phyloP scores from a whole-genome alignment of 371 early-diverging fungal genomes.

The Haplosporangium sp. region DNA sequence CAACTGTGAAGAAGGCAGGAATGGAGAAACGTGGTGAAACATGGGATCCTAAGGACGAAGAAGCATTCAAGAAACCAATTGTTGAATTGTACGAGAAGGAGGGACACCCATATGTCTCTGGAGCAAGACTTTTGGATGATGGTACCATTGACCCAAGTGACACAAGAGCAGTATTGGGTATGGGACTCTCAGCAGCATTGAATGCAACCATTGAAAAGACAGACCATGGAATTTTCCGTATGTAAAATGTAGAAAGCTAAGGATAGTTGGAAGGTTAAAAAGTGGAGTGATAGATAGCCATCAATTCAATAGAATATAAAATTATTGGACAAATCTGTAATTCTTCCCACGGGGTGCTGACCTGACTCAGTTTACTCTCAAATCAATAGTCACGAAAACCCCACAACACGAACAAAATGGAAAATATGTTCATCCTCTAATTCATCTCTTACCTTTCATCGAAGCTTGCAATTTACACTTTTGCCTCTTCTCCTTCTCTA shows the following conservation, averaged over 20 bases:
- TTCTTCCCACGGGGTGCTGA: slow-evolving; percentile 10
- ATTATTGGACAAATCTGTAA: background rate
- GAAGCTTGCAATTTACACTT: background rate
- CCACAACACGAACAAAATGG: no score
- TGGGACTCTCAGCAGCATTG: slow-evolving; percentile 87
- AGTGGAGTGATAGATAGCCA: background rate
- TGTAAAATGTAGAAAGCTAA: slow-evolving; percentile 72
- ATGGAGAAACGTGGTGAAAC: slow-evolving; percentile 84
- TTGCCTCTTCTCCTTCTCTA: background rate
- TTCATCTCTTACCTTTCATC: background rate
- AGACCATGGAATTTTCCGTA: slow-evolving; percentile 95
- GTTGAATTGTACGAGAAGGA: slow-evolving; percentile 91
- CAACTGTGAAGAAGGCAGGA: slow-evolving; percentile 90
- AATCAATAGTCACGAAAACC: background rate
- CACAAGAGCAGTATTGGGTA: slow-evolving; percentile 89
- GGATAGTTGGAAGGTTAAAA: background rate
- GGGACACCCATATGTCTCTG: slow-evolving; percentile 95
- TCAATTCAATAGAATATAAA: background rate
- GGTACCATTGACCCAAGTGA: slow-evolving; percentile 95
- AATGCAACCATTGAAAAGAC: slow-evolving; percentile 86
- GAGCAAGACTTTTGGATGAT: slow-evolving; percentile 96
- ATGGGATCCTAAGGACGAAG: slow-evolving; percentile 82
- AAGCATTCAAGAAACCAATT: slow-evolving; percentile 89
- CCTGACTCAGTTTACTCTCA: background rate
- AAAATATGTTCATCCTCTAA: background rate